These are phyloP conservation scores for Scleromitrula shiraiana DNA, from an alignment of 2,329 filamentous ascomycete genomes.

Conservation along the genomic window DNA sequence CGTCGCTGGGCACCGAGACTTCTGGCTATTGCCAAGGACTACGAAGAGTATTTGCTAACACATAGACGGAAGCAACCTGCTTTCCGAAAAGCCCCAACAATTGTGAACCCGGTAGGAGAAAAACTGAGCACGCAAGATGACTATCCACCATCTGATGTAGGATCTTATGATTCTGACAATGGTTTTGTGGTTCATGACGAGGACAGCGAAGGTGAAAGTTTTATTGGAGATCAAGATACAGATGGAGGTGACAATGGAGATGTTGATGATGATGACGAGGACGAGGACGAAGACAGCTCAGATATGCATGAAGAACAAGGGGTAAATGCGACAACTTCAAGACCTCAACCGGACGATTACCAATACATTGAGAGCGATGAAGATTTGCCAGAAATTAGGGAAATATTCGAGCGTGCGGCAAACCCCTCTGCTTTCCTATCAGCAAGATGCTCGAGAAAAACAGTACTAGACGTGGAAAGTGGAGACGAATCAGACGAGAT, in stretches of 20 bases:
- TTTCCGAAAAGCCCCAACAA: background rate
- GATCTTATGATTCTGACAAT: background rate
- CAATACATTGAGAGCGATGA: too few species aligned
- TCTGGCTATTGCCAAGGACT: background rate
- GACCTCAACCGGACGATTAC: too few species aligned
- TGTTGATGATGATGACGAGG: background rate
- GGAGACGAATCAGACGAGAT: too few species aligned
- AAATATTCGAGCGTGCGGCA: too few species aligned
- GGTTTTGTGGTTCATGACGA: background rate
- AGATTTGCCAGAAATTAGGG: too few species aligned
- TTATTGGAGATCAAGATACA: too few species aligned
- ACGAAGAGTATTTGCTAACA: background rate
- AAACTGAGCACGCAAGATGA: background rate
- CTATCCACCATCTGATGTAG: background rate
- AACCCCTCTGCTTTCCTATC: too few species aligned
- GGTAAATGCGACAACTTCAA: background rate
- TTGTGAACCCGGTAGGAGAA: background rate
- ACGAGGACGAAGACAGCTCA: background rate
- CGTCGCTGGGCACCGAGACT: background rate
- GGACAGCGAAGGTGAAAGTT: too few species aligned
- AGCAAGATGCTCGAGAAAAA: too few species aligned
- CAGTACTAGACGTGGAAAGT: too few species aligned
- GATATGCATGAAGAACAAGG: background rate
- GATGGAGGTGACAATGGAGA: background rate
- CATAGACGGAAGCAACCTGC: background rate